These are phyloP conservation scores for Iris pallida DNA, from an alignment of 116 monocot genomes.

Conservation along the genomic window DNA sequence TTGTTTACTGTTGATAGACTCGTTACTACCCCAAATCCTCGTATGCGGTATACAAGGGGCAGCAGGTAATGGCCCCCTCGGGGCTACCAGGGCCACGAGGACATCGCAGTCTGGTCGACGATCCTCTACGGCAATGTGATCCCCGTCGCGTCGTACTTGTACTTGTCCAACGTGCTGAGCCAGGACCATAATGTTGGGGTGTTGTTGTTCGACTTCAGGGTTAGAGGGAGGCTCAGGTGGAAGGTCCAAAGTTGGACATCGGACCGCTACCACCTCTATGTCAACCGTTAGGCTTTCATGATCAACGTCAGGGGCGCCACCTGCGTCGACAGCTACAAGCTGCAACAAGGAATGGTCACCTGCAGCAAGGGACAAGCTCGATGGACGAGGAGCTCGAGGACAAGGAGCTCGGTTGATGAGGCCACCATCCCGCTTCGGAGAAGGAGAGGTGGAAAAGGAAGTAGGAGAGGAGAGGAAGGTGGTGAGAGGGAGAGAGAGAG, in stretches of 20 bases:
- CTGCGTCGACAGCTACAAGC: constrained; percentile 3
- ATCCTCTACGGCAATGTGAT: constrained; percentile 26
- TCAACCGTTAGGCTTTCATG: constrained; percentile 40
- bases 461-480: too few species aligned
- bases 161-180: constrained; percentile 11
- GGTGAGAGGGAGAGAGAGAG: too few species aligned
- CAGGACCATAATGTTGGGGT: constrained; percentile 33
- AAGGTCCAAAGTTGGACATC: constrained; percentile 48
- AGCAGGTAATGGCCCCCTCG: constrained; percentile 28
- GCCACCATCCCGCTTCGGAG: too few species aligned
- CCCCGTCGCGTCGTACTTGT: constrained; percentile 31
- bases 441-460: too few species aligned
- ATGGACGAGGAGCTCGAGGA: too few species aligned
- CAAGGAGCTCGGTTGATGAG: too few species aligned
- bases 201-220: constrained; percentile 23
- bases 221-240: constrained; percentile 38
- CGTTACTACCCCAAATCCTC: too few species aligned
- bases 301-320: constrained; percentile 7
- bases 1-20: too few species aligned
- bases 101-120: constrained; percentile 39
- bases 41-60: constrained; percentile 34
- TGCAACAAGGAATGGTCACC: constrained; percentile 27
- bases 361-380: too few species aligned
- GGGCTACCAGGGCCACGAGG: constrained; percentile 25
- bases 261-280: constrained; percentile 32